Evolutionary conservation across 1,284 basidiomycete genomes (phyloP).

Genomic region (Fomitopsis betulina): DNA sequence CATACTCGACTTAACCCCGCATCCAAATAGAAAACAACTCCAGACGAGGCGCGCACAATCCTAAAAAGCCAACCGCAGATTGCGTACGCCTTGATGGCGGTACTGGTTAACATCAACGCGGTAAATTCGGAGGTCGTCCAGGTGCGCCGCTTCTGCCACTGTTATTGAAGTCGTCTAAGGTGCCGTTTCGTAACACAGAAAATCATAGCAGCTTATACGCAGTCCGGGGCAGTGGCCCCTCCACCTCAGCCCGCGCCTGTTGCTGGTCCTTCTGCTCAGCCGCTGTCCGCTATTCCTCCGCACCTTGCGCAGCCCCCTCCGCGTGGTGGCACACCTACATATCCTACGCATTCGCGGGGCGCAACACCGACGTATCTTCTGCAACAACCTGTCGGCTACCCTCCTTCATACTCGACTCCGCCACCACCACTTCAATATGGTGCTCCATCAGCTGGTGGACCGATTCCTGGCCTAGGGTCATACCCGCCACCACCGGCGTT

Average conservation of each 20-base stretch:
- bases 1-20: neutral
- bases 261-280: conserved; percentile 20
- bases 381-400: neutral
- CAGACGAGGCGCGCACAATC: conserved; percentile 61
- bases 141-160: conserved; percentile 31
- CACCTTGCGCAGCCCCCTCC: conserved; percentile 34
- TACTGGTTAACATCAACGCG: conserved; percentile 73
- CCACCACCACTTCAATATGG: conserved; percentile 12
- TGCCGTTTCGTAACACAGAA: conserved; percentile 10
- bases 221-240: conserved; percentile 10
- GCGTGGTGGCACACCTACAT: conserved; percentile 24
- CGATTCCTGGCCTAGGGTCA: conserved; percentile 9
- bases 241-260: conserved; percentile 20
- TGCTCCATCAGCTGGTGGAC: neutral
- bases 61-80: conserved; percentile 70
- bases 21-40: conserved; percentile 58
- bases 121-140: conserved; percentile 70
- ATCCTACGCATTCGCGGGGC: conserved; percentile 24
- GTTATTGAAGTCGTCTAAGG: neutral
- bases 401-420: conserved; percentile 9
- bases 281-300: conserved; percentile 28
- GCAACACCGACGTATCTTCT: conserved; percentile 5
- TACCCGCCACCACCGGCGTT: conserved; percentile 10
- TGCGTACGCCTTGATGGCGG: conserved; percentile 66
- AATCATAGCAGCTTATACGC: conserved; percentile 17